A percentile compares a stretch with the other conserved stretches of the same genome.
Evolutionary conservation across 2,329 filamentous ascomycete genomes (phyloP).

Genomic region (Diaporthe citriasiana): DNA sequence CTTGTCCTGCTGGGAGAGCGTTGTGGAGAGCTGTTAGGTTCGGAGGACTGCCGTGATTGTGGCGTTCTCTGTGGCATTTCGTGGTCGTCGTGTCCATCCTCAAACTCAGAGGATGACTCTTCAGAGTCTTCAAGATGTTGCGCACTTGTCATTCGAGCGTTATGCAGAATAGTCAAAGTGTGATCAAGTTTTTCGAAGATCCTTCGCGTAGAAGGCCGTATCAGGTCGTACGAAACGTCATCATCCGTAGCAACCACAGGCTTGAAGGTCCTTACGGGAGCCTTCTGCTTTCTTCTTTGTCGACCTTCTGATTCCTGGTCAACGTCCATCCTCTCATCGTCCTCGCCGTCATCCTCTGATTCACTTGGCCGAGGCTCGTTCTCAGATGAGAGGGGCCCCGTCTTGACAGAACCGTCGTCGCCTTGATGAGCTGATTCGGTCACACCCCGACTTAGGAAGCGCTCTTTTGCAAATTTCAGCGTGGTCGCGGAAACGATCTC

Average conservation of each 20-base stretch:
- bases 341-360: neutral
- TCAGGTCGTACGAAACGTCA: constrained; percentile 72
- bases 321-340: constrained; percentile 11
- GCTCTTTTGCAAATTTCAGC: constrained; percentile 76
- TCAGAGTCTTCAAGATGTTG: constrained; percentile 49
- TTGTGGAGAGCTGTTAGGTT: neutral
- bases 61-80: neutral
- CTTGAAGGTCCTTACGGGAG: constrained; percentile 49
- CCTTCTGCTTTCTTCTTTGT: neutral
- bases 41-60: constrained; percentile 12
- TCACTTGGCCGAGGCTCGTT: constrained; percentile 37
- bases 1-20: constrained; percentile 25
- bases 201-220: constrained; percentile 79
- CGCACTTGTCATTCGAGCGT: constrained; percentile 69
- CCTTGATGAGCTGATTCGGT: constrained; percentile 28
- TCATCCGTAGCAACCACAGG: constrained; percentile 79
- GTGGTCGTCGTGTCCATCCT: neutral
- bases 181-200: constrained; percentile 78
- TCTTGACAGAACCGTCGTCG: neutral
- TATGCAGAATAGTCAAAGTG: constrained; percentile 79
- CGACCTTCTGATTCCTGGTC: neutral
- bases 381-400: constrained; percentile 40
- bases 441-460: constrained; percentile 62
- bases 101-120: constrained; percentile 45
- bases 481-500: constrained; percentile 78